These are phyloP conservation scores for Nannochloris sp. DNA, from an alignment of 139 green algal species.

Conservation along the genomic window DNA sequence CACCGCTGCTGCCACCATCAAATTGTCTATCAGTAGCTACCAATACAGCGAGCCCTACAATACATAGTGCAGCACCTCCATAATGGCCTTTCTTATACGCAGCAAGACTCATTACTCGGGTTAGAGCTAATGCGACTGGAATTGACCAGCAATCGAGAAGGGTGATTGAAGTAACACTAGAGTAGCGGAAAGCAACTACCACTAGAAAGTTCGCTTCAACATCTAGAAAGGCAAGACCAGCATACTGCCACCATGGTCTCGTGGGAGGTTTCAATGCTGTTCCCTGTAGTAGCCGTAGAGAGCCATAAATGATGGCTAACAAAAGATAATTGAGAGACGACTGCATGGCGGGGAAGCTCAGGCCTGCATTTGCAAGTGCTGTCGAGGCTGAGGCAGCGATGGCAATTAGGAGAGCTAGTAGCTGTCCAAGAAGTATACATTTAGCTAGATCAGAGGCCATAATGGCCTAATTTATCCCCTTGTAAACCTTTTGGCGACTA, in stretches of 20 bases:
- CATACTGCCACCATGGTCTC: slow-evolving; percentile 38
- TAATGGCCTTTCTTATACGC: slow-evolving; percentile 49
- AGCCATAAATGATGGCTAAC: slow-evolving; percentile 34
- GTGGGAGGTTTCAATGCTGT: background rate
- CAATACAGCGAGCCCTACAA: slow-evolving; percentile 54
- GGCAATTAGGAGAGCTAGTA: slow-evolving; percentile 43
- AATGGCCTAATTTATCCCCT: too few relatives aligned
- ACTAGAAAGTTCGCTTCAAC: slow-evolving; percentile 61
- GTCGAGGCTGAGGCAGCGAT: slow-evolving; percentile 46
- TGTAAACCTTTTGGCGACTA: too few relatives aligned
- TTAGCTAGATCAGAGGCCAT: slow-evolving; percentile 1
- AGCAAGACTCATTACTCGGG: slow-evolving; percentile 13
- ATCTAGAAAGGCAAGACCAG: slow-evolving; percentile 57
- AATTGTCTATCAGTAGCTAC: slow-evolving; percentile 38
- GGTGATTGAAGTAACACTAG: slow-evolving; percentile 25
- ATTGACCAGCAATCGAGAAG: slow-evolving; percentile 78
- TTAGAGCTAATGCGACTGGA: slow-evolving; percentile 44
- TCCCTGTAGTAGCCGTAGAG: background rate
- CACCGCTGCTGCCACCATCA: background rate
- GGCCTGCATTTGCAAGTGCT: slow-evolving; percentile 25
- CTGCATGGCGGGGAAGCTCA: slow-evolving; percentile 54
- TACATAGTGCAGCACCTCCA: slow-evolving; percentile 47
- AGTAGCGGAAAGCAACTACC: slow-evolving; percentile 2
- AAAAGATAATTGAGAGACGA: slow-evolving; percentile 57
- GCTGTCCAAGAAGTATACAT: slow-evolving; percentile 36